Conservation (phyloP, 169 alveolate species). For the Eimeria maxima region DNA sequence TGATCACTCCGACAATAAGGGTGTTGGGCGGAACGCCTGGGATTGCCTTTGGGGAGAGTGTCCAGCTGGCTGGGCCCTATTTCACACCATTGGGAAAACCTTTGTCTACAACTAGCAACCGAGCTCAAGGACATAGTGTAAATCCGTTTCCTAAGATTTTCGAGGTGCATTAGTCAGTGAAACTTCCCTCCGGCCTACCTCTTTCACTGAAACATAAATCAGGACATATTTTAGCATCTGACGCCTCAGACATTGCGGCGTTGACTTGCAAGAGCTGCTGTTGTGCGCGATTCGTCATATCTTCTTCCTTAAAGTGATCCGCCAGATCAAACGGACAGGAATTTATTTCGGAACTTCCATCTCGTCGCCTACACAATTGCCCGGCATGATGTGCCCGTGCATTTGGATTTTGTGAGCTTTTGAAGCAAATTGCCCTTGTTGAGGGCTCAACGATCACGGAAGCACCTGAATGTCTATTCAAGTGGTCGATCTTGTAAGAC, state of each 20-base stretch:
- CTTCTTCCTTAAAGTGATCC: neutral
- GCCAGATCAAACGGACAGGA: neutral
- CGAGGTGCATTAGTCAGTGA: neutral
- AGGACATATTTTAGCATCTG: neutral
- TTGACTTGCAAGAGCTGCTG: conserved; percentile 8
- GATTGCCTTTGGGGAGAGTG: neutral
- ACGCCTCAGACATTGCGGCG: neutral
- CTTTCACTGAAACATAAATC: neutral
- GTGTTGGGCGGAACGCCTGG: neutral
- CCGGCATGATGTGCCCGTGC: neutral
- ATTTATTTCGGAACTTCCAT: neutral
- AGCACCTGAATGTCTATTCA: neutral
- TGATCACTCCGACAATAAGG: neutral
- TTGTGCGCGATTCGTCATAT: conserved; percentile 15
- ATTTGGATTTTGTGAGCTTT: neutral
- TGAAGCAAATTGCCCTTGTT: conserved; percentile 53
- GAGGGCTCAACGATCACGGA: conserved; percentile 47
- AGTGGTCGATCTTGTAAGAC: conserved; percentile 33
- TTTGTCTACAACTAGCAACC: neutral
- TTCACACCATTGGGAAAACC: neutral
- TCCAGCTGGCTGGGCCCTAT: neutral
- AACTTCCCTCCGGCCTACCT: neutral
- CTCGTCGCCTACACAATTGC: neutral
- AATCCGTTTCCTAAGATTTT: neutral
- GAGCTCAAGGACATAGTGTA: neutral